Evolutionary conservation across 2,329 filamentous ascomycete genomes (phyloP), one percentile per base, ranked within the genome.

Genomic region (Coniochaeta sp.): DNA sequence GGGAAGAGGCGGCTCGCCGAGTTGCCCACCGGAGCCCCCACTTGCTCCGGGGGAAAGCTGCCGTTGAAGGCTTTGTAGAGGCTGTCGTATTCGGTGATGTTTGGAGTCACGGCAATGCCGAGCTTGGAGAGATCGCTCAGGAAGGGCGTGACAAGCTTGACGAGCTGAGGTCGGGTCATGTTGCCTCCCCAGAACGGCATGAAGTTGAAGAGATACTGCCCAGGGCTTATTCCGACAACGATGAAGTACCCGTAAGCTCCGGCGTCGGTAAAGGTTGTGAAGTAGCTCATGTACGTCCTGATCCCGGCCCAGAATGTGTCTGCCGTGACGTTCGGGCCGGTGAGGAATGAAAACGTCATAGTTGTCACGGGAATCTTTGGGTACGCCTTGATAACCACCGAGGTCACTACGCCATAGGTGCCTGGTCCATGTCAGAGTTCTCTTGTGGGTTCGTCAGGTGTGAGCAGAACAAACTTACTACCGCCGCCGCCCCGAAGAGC

Each of bases 51-150:
- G 0, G 81, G 55, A 55, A 65, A 68, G 30, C 58, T 81, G 52
- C 74, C 76, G 67, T 72, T 78, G 62, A 74, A 76, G 14, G 80
- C 74, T 58, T 81, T 77, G 44, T 85, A 74, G 70, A 85, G 81
- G 32, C 62, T 63, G 59, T 66, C 62, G 61, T 69, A 70, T 55
- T 61, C 61, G 42, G 57, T 65, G 61, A 64, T 67, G 42, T 58
- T 38, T 8, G 47, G 22, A 44, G 64, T 60, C 42, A 68, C 47
- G 22, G 58, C 10, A 60, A 71, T 66, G 57, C 66, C 67, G 30
- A 63, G 59, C 30, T 57, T 59, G 19, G 55, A 50, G 36, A 63
- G 60, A 44, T 65, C 59, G 58, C 56, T 62, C 1, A 66, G 28
- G 4, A 65, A 61, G 4, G 65, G 67, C 34, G 57, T 58, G 14